Evolutionary conservation across 352 stramenopile species (phyloP).

Genomic region (Halophytophthora batemanensis): DNA sequence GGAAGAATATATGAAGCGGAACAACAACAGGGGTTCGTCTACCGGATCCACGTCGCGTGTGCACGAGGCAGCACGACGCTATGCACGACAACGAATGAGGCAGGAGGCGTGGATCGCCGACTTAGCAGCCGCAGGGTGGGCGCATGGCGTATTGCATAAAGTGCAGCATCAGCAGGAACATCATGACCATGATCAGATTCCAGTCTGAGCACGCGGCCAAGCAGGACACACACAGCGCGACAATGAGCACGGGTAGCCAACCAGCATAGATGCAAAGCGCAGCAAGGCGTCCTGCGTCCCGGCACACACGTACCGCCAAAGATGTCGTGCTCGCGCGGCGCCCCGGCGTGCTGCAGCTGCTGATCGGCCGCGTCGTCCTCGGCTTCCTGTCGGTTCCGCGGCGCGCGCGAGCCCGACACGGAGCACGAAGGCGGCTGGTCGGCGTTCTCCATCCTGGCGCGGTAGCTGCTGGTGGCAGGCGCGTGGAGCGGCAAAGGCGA

Average conservation of each 20-base stretch:
- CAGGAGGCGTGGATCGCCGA: background rate
- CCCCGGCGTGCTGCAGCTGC: constrained; percentile 10
- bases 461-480: no score
- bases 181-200: constrained; percentile 86
- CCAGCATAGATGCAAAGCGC: background rate
- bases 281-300: background rate
- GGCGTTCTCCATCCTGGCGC: constrained; percentile 31
- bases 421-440: constrained; percentile 32
- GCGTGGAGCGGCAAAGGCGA: no score
- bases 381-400: constrained; percentile 14
- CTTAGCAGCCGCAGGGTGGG: constrained; percentile 75
- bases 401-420: constrained; percentile 28
- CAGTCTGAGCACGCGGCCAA: constrained; percentile 31
- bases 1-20: constrained; percentile 15
- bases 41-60: constrained; percentile 2
- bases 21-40: constrained; percentile 29
- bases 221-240: constrained; percentile 1
- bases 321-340: constrained; percentile 67
- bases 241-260: background rate
- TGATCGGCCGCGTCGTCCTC: constrained; percentile 15
- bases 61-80: background rate
- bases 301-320: constrained; percentile 59
- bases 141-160: constrained; percentile 89
- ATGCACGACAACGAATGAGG: constrained; percentile 2
- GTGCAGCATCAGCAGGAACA: constrained; percentile 82